Percentiles rank a stretch among this genome's conserved stretches.
Evolutionary conservation across 139 green algal species (phyloP).

Genomic region (Chlamydomonas schloesseri): DNA sequence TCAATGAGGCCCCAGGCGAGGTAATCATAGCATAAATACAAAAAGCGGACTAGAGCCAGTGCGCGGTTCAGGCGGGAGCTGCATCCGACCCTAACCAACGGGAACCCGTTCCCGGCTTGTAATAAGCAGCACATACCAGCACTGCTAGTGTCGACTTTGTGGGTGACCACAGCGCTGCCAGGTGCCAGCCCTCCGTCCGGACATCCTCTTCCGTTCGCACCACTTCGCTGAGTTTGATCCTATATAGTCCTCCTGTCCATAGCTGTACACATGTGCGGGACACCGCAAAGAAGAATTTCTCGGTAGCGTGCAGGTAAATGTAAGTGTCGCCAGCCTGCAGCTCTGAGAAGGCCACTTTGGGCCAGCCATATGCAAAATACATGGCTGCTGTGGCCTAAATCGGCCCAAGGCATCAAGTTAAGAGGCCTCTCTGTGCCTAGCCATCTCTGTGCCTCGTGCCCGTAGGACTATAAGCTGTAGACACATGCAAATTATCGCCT

Average conservation of each 20-base stretch:
- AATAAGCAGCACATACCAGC: constrained; percentile 62
- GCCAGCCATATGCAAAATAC: constrained; percentile 70
- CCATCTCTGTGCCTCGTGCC: too few species aligned
- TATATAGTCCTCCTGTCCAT: constrained; percentile 72
- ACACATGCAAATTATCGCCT: too few species aligned
- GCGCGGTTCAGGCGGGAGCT: too few species aligned
- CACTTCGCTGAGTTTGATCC: constrained; percentile 68
- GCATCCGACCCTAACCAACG: too few species aligned
- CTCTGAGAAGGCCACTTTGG: constrained; percentile 39
- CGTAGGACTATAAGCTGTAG: too few species aligned
- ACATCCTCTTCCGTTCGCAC: constrained; percentile 50
- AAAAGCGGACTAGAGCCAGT: too few species aligned
- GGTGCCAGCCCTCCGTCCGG: constrained; percentile 68
- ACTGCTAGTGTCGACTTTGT: constrained; percentile 68
- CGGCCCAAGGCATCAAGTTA: not conserved
- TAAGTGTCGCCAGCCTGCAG: constrained; percentile 47
- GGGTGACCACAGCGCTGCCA: constrained; percentile 72
- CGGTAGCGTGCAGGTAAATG: constrained; percentile 51
- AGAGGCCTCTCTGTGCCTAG: not conserved
- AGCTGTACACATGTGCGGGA: constrained; percentile 67
- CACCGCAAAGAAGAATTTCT: constrained; percentile 67
- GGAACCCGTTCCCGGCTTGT: too few species aligned
- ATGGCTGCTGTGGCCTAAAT: not conserved
- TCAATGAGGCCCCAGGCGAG: too few species aligned
- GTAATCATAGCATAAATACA: not conserved